Evolutionary conservation across 345 rosid species (phyloP).

Genomic region (Populus pruinosa): DNA sequence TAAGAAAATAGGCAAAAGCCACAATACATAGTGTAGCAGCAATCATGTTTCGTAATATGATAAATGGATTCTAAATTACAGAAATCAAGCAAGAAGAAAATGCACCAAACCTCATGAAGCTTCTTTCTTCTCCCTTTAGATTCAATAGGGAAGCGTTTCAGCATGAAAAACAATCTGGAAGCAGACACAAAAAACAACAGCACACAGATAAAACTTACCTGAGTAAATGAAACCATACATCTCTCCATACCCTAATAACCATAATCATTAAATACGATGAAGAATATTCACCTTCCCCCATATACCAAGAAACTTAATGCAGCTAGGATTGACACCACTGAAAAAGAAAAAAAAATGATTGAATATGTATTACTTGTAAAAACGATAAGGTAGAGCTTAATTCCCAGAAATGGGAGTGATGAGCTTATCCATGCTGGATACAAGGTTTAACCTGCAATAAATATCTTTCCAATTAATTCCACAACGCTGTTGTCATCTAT

Average conservation of each 20-base stretch:
- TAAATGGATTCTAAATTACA: neutral
- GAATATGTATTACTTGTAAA: neutral
- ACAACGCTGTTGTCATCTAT: constrained; percentile 65
- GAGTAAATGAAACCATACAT: constrained; percentile 7
- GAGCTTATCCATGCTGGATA: constrained; percentile 9
- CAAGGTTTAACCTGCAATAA: constrained; percentile 66
- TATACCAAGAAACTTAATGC: constrained; percentile 89
- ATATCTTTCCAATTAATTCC: constrained; percentile 74
- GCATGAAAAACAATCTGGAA: constrained; percentile 85
- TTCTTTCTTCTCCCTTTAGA: constrained; percentile 99
- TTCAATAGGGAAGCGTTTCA: constrained; percentile 93
- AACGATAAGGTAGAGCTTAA: neutral
- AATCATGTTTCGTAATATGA: neutral
- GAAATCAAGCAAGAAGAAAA: constrained; percentile 5
- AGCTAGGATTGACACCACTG: constrained; percentile 88
- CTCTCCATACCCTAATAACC: constrained; percentile 8
- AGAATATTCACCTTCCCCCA: constrained; percentile 84
- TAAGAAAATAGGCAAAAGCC: neutral
- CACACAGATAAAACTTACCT: constrained; percentile 4
- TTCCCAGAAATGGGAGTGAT: neutral
- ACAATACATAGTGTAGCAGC: neutral
- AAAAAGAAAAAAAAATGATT: constrained; percentile 13
- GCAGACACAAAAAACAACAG: constrained; percentile 2
- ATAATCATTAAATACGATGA: constrained; percentile 1
- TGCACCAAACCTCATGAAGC: constrained; percentile 73